phyloP scores from a whole-genome alignment of 1,139 yeast genomes.

The Spencermartinsiella ligniputridi region DNA sequence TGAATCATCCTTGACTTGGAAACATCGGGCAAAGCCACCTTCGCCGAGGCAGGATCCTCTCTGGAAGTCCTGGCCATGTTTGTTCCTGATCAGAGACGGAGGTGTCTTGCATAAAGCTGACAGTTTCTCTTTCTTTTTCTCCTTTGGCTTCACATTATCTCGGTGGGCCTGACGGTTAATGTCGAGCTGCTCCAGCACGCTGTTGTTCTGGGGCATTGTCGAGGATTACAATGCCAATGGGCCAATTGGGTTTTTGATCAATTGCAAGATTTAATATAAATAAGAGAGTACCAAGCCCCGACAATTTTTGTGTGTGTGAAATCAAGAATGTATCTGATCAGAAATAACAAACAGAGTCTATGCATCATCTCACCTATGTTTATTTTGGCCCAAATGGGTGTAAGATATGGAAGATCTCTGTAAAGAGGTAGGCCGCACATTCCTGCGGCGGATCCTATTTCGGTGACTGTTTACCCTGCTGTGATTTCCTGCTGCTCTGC shows the following conservation, averaged over 20 bases:
- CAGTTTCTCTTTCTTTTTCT: constrained; percentile 77
- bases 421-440: too few relatives aligned
- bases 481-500: too few relatives aligned
- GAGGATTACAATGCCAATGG: too few relatives aligned
- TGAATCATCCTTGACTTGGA: constrained; percentile 83
- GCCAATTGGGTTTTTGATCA: constrained; percentile 15
- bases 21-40: constrained; percentile 98
- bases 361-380: too few relatives aligned
- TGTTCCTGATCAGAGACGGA: constrained; percentile 83
- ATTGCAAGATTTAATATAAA: too few relatives aligned
- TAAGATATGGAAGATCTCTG: too few relatives aligned
- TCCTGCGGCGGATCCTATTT: too few relatives aligned
- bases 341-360: too few relatives aligned
- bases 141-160: constrained; percentile 10
- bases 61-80: constrained; percentile 83
- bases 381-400: too few relatives aligned
- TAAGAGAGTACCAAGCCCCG: neutral
- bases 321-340: too few relatives aligned
- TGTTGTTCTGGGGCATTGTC: constrained; percentile 3
- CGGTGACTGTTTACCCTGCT: too few relatives aligned
- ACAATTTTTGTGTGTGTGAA: neutral
- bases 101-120: constrained; percentile 92
- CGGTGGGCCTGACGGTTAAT: neutral
- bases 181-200: neutral
- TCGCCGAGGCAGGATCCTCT: constrained; percentile 92